A percentile compares a stretch with the other conserved stretches of the same genome.
Evolutionary conservation across 805 yeast genomes (phyloP).

Genomic region (Pichia membranifaciens): DNA sequence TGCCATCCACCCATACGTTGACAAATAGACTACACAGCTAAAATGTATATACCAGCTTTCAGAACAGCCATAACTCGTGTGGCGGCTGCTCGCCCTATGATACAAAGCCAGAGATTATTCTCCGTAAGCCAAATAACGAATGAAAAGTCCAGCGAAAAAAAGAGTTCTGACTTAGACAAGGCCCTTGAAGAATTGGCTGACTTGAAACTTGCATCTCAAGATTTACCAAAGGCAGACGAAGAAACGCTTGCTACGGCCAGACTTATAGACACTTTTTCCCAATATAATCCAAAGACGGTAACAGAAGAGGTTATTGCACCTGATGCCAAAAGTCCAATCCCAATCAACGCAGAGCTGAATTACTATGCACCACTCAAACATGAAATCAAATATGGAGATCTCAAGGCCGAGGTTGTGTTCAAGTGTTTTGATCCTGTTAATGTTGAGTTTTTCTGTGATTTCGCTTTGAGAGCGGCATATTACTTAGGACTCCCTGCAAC

Average conservation of each 20-base stretch:
- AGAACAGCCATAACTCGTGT: neutral
- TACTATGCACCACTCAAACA: slow-evolving; percentile 75
- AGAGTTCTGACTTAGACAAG: slow-evolving; percentile 16
- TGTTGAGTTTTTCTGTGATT: slow-evolving; percentile 73
- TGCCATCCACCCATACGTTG: no score
- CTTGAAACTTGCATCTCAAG: slow-evolving; percentile 16
- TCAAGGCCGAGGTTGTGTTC: slow-evolving; percentile 71
- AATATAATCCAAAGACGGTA: slow-evolving; percentile 34
- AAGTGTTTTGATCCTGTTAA: slow-evolving; percentile 67
- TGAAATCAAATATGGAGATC: slow-evolving; percentile 60
- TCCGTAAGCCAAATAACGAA: neutral
- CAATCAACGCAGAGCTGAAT: slow-evolving; percentile 78
- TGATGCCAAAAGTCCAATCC: slow-evolving; percentile 52
- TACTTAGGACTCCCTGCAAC: slow-evolving; percentile 83
- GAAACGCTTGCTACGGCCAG: slow-evolving; percentile 18
- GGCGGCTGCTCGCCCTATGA: neutral
- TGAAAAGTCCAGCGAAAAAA: slow-evolving; percentile 1
- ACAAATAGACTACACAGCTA: neutral
- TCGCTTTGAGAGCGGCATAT: slow-evolving; percentile 84
- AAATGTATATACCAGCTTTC: slow-evolving; percentile 1
- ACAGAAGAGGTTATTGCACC: slow-evolving; percentile 31
- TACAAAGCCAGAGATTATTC: neutral
- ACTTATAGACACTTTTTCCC: slow-evolving; percentile 23
- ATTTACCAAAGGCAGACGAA: slow-evolving; percentile 16
- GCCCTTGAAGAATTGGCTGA: slow-evolving; percentile 26